Percentiles rank a stretch among this genome's conserved stretches.
Conservation (phyloP, 2,329 filamentous ascomycete genomes). For the Ceratocystis variospora region DNA sequence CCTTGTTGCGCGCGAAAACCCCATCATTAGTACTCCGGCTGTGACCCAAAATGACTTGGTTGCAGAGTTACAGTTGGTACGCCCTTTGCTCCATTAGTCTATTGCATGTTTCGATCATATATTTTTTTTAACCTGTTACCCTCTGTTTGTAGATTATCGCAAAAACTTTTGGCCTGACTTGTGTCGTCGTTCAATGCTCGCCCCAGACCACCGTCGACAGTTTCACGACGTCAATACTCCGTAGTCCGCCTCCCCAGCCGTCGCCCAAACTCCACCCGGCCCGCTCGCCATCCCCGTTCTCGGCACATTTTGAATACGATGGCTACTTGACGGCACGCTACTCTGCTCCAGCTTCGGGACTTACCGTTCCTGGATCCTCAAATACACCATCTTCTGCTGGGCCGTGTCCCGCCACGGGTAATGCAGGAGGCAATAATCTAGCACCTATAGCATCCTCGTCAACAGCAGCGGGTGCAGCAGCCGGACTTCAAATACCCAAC, state of each 20-base stretch:
- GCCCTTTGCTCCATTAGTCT: neutral
- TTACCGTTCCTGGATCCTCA: slow-evolving; percentile 22
- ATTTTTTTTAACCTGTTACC: neutral
- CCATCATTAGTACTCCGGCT: slow-evolving; percentile 62
- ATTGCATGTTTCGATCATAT: neutral
- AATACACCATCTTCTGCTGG: slow-evolving; percentile 21
- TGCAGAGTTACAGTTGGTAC: slow-evolving; percentile 57
- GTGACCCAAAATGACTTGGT: slow-evolving; percentile 48
- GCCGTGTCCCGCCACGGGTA: neutral
- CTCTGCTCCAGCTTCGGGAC: slow-evolving; percentile 24
- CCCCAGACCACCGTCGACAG: slow-evolving; percentile 63
- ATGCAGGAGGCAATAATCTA: slow-evolving; percentile 15
- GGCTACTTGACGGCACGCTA: slow-evolving; percentile 23
- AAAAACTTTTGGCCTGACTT: slow-evolving; percentile 58
- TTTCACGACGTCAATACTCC: slow-evolving; percentile 58
- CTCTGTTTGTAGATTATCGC: slow-evolving; percentile 41
- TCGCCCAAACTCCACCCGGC: slow-evolving; percentile 19
- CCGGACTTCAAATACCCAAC: slow-evolving; percentile 50
- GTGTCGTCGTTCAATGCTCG: slow-evolving; percentile 58
- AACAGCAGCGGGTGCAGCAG: slow-evolving; percentile 19
- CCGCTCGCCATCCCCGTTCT: slow-evolving; percentile 23
- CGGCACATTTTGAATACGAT: slow-evolving; percentile 20
- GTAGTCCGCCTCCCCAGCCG: slow-evolving; percentile 24
- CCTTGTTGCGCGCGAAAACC: slow-evolving; percentile 71
- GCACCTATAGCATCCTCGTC: slow-evolving; percentile 12